phyloP scores from a whole-genome alignment of 345 rosid species.

The Eucalyptus paniculata region DNA sequence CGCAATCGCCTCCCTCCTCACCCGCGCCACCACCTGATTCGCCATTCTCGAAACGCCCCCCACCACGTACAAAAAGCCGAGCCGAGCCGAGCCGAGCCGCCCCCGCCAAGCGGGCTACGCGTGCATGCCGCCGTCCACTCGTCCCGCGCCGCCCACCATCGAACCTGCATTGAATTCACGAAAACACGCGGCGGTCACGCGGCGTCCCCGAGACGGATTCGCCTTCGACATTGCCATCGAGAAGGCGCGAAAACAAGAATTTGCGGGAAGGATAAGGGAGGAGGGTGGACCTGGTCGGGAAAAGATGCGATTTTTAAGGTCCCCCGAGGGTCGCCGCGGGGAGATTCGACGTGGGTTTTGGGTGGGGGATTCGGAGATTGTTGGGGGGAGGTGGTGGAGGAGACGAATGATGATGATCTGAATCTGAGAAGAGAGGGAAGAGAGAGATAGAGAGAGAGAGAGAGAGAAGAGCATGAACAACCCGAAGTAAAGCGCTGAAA shows the following conservation, averaged over 20 bases:
- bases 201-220: not conserved
- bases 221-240: not conserved
- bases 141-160: not conserved
- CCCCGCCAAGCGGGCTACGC: not conserved
- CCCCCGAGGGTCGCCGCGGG: not conserved
- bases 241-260: not conserved
- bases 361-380: not conserved
- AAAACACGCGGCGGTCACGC: not conserved
- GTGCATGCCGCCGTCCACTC: constrained; percentile 7
- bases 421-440: not conserved
- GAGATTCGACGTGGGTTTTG: not conserved
- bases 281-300: not conserved
- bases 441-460: too few species aligned
- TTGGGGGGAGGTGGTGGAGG: not conserved
- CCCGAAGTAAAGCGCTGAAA: not conserved
- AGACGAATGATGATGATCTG: not conserved
- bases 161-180: not conserved
- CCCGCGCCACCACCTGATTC: constrained; percentile 53
- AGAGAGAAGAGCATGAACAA: not conserved
- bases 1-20: constrained; percentile 48
- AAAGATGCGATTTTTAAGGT: not conserved
- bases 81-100: not conserved
- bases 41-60: constrained; percentile 14
- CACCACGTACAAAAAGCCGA: not conserved
- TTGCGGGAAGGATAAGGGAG: not conserved